Base-by-base conservation (phyloP, 108 stramenopile species). In the Skeletonema marinoi region DNA sequence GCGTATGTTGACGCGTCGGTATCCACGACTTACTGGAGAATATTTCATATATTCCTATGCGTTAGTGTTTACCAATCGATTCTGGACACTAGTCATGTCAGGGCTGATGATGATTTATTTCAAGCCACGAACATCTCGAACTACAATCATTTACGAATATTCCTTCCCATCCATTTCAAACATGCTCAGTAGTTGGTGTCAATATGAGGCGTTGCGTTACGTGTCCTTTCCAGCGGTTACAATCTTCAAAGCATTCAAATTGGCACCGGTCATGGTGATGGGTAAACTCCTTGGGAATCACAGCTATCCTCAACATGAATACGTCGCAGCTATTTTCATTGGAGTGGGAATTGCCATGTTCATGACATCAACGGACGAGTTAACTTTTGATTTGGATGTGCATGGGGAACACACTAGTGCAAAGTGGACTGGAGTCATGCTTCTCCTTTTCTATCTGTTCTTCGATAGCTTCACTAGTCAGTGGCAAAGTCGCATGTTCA, bases 231-330 rank as follows among this genome's bases (percentile, higher is more conserved):
- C 99, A 31, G 96, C 97, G n/a, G 91, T 95, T 17, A 97, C 98
- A 11, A 80, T 99, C 41, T 96, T 97, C 85, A 99, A 99, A 78
- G 86, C 90, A 16, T 98, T 98, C 89, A 99, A 99, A 85, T 83
- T 99, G 36, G 95, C 96, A 3, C 99, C 99, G 0, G 97, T 99
- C 32, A 98, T 99, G 99, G 67, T 94, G 25, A 98, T 99, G 98
- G 98, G 98, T 8, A 96, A 96, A 66, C 77, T 98, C 12, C 72
- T 98, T 33, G 96, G 96, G 17, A 94, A 94, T 84, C 92, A 96
- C 66, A 71, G 84, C 7, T 93, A 99, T 85, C 97, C 97, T 25
- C 87, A 88, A 44, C 96, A 98, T 80, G 98, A 99, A 41, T 99
- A 98, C 88, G 70, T 91, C 35, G 97, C 97, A 14, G 98, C 98